These are phyloP conservation scores for Coemansia asiatica DNA, from an alignment of 192 early-diverging fungal species.

Conservation along the genomic window DNA sequence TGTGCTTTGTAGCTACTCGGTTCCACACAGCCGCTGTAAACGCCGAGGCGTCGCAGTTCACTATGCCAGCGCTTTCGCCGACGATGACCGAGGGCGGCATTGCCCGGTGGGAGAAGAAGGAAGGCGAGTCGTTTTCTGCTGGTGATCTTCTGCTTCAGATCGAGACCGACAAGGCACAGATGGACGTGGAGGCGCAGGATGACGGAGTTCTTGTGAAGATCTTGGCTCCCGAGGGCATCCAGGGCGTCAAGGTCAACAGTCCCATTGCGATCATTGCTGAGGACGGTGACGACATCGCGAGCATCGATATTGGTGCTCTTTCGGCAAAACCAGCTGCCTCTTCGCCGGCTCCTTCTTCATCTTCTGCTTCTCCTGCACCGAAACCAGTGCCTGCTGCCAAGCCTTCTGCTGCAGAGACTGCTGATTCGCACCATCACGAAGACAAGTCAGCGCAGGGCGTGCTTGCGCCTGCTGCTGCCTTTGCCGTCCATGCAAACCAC, in stretches of 20 bases:
- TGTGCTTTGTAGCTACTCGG: slow-evolving; percentile 61
- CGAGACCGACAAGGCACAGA: slow-evolving; percentile 99
- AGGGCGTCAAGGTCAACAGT: slow-evolving; percentile 74
- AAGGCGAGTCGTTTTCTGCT: slow-evolving; percentile 80
- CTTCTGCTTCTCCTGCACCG: slow-evolving; percentile 1
- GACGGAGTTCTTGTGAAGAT: slow-evolving; percentile 96
- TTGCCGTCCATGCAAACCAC: slow-evolving; percentile 49
- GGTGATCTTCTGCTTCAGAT: slow-evolving; percentile 94
- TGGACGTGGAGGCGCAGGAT: slow-evolving; percentile 99
- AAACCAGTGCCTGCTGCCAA: slow-evolving; percentile 3
- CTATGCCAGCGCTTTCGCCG: slow-evolving; percentile 98
- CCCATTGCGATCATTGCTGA: slow-evolving; percentile 85
- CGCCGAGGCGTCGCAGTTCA: slow-evolving; percentile 59
- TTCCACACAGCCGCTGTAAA: slow-evolving; percentile 56
- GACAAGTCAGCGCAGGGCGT: slow-evolving; percentile 23
- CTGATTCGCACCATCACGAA: slow-evolving; percentile 6
- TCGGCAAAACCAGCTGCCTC: no score
- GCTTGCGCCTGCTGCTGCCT: slow-evolving; percentile 46
- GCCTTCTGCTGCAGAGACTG: slow-evolving; percentile 23
- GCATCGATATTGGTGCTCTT: slow-evolving; percentile 68
- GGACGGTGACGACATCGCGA: slow-evolving; percentile 80
- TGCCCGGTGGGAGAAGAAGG: slow-evolving; percentile 89
- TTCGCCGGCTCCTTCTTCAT: no score
- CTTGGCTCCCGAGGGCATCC: slow-evolving; percentile 63
- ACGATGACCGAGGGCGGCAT: slow-evolving; percentile 97